Evolutionary conservation across 441 rosid species (phyloP).

Genomic region (Pelargonium fulgidum): DNA sequence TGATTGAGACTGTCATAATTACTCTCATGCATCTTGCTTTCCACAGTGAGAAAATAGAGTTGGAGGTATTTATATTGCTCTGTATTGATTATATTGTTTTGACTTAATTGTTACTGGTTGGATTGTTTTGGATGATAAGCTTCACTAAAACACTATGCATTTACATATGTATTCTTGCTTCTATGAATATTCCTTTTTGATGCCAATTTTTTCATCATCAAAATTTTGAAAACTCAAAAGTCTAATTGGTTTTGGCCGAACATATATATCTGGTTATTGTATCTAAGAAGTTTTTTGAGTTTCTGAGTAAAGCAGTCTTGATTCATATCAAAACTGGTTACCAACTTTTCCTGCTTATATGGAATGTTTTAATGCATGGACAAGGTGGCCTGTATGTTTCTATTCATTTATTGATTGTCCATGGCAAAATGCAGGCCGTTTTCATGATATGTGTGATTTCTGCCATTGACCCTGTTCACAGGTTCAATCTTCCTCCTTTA

Average conservation of each 20-base stretch:
- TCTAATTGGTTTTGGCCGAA: not conserved
- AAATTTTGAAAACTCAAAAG: not conserved
- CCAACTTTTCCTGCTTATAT: not conserved
- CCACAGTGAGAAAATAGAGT: conserved; percentile 82
- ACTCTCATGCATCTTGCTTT: conserved; percentile 91
- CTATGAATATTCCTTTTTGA: not conserved
- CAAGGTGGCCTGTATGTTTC: not conserved
- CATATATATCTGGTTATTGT: not conserved
- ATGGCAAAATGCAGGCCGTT: conserved; percentile 60
- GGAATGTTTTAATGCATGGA: not conserved
- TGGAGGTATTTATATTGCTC: conserved; percentile 50
- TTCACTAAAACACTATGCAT: conserved; percentile 1
- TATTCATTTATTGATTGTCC: conserved; percentile 16
- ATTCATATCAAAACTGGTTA: conserved; percentile 3
- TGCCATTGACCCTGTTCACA: conserved; percentile 77
- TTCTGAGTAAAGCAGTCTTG: conserved; percentile 6
- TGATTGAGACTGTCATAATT: conserved; percentile 67
- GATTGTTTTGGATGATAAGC: conserved; percentile 1
- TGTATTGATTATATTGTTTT: not conserved
- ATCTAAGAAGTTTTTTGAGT: not conserved
- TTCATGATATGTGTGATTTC: conserved; percentile 82
- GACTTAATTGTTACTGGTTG: not conserved
- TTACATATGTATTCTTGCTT: not conserved
- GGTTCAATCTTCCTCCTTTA: conserved; percentile 37
- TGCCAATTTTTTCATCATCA: conserved; percentile 2